phyloP scores from a whole-genome alignment of 1,284 basidiomycete genomes.

The Ustilago hordei region DNA sequence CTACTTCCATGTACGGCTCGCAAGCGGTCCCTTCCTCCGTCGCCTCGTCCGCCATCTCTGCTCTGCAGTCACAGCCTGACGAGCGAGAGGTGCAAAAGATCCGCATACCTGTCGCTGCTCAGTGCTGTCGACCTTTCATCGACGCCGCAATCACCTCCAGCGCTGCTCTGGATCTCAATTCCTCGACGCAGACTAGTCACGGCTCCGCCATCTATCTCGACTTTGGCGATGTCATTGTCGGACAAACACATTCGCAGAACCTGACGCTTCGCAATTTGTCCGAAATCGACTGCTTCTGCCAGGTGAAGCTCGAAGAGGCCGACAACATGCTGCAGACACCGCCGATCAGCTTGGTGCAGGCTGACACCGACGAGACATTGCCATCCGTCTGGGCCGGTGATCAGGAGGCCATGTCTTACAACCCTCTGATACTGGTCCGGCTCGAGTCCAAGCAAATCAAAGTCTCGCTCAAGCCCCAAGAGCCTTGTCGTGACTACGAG shows the following conservation, averaged over 20 bases:
- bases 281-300: constrained; percentile 66
- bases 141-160: constrained; percentile 35
- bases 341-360: constrained; percentile 44
- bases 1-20: constrained; percentile 47
- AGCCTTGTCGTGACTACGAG: constrained; percentile 64
- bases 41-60: constrained; percentile 41
- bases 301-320: constrained; percentile 61
- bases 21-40: constrained; percentile 32
- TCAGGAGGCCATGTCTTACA: constrained; percentile 34
- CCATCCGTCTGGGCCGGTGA: constrained; percentile 52
- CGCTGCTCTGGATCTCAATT: constrained; percentile 8
- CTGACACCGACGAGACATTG: constrained; percentile 32
- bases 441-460: constrained; percentile 43
- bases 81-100: constrained; percentile 50
- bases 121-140: constrained; percentile 49
- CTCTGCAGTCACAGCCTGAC: constrained; percentile 28
- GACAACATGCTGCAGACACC: constrained; percentile 59
- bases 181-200: constrained; percentile 28
- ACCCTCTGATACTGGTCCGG: constrained; percentile 31
- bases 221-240: constrained; percentile 67
- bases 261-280: constrained; percentile 57
- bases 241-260: constrained; percentile 49
- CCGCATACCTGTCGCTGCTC: constrained; percentile 48
- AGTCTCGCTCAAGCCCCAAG: constrained; percentile 50
- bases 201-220: constrained; percentile 57